phyloP scores from a whole-genome alignment of 192 early-diverging fungal species.

The Backusella parvicylindrica region DNA sequence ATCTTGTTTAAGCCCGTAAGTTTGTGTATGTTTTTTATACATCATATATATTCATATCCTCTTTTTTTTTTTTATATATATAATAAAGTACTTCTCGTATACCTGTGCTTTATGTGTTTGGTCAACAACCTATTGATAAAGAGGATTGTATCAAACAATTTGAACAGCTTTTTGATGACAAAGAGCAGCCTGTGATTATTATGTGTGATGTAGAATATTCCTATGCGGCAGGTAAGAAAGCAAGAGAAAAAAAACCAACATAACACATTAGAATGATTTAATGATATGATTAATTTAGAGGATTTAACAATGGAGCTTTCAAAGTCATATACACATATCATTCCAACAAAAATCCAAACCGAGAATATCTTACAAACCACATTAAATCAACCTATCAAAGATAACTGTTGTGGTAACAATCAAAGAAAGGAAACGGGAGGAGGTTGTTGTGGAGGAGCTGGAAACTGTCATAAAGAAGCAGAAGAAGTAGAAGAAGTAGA shows the following conservation, averaged over 20 bases:
- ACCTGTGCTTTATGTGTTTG: slow-evolving; percentile 88
- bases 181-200: slow-evolving; percentile 51
- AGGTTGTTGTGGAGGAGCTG: not conserved
- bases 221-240: slow-evolving; percentile 54
- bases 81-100: slow-evolving; percentile 62
- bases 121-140: slow-evolving; percentile 65
- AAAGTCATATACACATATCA: slow-evolving; percentile 32
- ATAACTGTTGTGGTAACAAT: not conserved
- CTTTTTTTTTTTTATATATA: not conserved
- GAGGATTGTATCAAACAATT: slow-evolving; percentile 52
- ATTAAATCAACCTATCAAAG: not conserved
- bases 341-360: slow-evolving; percentile 43
- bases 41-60: not conserved
- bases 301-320: slow-evolving; percentile 5
- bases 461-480: not conserved
- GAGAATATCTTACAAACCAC: slow-evolving; percentile 33
- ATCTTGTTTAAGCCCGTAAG: slow-evolving; percentile 82
- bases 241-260: not conserved
- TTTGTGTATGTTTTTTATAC: not conserved
- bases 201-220: slow-evolving; percentile 76
- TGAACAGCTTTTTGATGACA: slow-evolving; percentile 38
- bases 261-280: not conserved
- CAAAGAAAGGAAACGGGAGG: not conserved
- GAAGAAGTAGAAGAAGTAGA: not conserved
- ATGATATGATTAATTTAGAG: slow-evolving; percentile 1